Base-by-base conservation (phyloP, 495 filamentous ascomycete species). In the Talaromyces nanjingensis region DNA sequence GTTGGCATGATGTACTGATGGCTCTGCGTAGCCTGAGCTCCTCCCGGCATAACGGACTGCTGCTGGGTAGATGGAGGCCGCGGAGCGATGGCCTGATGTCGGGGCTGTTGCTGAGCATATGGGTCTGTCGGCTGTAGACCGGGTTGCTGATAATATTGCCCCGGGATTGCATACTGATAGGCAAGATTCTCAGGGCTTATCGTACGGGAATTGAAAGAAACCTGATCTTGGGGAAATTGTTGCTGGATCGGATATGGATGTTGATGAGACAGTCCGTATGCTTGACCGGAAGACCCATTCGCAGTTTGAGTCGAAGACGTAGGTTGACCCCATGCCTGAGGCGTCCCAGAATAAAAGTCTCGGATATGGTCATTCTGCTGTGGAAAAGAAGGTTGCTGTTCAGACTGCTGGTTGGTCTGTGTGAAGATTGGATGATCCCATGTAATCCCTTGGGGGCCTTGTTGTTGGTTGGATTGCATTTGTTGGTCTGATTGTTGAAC, bases 361-460 rank as follows among this genome's bases (percentile, higher is more conserved):
- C 76, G 72, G 24, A 65, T 67, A 49, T 67, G 65, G 3, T 74
- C 69, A 4, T 69, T 47, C 49, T 66, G 55, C 49, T 52, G 63
- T 1, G 47, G 45, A 64, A 57, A 70, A 39, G n/a, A 73, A 6
- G 45, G 25, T 39, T 62, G 65, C 33, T 55, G 64, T 25, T 65
- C 65, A 37, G 66, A 71, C 14, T 56, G 65, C n/a, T 71, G 71
- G 62, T 63, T 72, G 63, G 64, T 70, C 61, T 70, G 73, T 55
- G 68, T 72, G 63, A 72, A 73, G 11, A 73, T 70, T 31, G 70
- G 72, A 61, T 73, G 73, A 56, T 76, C 72, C 74, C 75, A 77
- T 27, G 65, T 65, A 52, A 78, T 78, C 27, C 72, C 73, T 67
- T 70, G 61, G 0, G 72, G 74, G 2, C 47, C 63, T 25, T 69